These are phyloP conservation scores for Poteriospumella lacustris DNA, from an alignment of 108 stramenopile genomes.

Conservation along the genomic window DNA sequence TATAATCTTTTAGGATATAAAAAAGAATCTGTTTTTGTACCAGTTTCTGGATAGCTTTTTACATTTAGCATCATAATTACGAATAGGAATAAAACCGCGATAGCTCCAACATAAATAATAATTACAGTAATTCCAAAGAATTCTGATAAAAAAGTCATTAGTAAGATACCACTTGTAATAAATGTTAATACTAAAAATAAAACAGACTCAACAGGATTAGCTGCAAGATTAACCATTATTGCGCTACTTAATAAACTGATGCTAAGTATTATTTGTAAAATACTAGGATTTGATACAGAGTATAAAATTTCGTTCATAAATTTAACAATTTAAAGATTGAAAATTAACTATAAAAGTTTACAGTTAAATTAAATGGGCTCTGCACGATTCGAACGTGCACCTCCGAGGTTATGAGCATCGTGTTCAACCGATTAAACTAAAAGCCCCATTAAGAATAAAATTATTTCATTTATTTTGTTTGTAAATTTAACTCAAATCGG, in stretches of 20 bases:
- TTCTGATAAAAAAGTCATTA: not conserved
- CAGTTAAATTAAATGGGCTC: conserved; percentile 11
- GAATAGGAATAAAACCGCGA: conserved; percentile 21
- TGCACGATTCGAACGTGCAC: not conserved
- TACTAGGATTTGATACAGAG: conserved; percentile 8
- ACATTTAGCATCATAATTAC: conserved; percentile 27
- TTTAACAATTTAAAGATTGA: conserved; percentile 1
- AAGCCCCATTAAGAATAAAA: conserved; percentile 8
- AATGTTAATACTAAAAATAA: conserved; percentile 24
- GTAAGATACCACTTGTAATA: not conserved
- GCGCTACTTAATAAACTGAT: not conserved
- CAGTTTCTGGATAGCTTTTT: not conserved
- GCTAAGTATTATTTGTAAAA: conserved; percentile 11
- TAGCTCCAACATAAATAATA: conserved; percentile 27
- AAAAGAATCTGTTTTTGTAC: not conserved
- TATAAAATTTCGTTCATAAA: conserved; percentile 17
- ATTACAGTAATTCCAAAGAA: conserved; percentile 14
- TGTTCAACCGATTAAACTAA: conserved; percentile 8
- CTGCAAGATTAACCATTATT: not conserved
- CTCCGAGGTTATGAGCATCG: conserved; percentile 6
- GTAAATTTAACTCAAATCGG: conserved; percentile 13
- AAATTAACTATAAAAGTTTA: conserved; percentile 18
- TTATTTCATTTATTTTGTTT: conserved; percentile 23
- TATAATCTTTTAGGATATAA: not conserved
- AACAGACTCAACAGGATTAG: conserved; percentile 18